Conservation (phyloP, 371 early-diverging fungal genomes). For the Mucor circinelloides region DNA sequence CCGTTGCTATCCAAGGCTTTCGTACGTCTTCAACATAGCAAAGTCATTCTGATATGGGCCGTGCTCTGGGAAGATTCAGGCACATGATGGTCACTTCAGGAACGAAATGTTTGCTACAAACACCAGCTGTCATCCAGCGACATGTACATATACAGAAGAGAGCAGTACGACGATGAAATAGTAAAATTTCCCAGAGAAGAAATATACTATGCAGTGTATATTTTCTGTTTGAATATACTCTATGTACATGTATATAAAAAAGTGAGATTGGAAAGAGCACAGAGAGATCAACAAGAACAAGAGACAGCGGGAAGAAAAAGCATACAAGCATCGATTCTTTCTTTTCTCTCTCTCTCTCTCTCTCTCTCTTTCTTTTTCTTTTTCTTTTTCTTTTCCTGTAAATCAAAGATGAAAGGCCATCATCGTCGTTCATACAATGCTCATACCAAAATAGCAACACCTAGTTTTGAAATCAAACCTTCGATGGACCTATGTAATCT, state of each 20-base stretch:
- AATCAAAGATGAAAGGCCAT: not conserved
- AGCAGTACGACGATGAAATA: not conserved
- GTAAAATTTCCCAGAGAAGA: not conserved
- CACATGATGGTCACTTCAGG: too few relatives aligned
- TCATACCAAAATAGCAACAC: not conserved
- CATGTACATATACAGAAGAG: not conserved
- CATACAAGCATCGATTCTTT: too few relatives aligned
- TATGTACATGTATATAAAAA: not conserved
- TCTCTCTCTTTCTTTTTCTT: not conserved
- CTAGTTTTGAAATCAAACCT: constrained; percentile 12
- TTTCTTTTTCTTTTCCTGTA: not conserved
- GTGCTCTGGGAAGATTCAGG: too few relatives aligned
- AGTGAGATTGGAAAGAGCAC: not conserved
- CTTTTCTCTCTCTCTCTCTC: too few relatives aligned
- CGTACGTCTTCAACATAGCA: too few relatives aligned
- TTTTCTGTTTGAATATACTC: not conserved
- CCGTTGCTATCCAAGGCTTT: too few relatives aligned
- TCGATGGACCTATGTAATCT: constrained; percentile 32
- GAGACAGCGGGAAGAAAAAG: too few relatives aligned
- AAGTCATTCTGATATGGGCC: too few relatives aligned
- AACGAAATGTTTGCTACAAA: too few relatives aligned
- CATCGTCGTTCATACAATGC: not conserved
- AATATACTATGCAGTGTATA: not conserved
- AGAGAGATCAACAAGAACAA: not conserved
- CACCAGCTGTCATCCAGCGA: not conserved